Evolutionary conservation across 2,329 filamentous ascomycete genomes (phyloP), one percentile per base, ranked within the genome.

Genomic region (Sphaerulina musiva): DNA sequence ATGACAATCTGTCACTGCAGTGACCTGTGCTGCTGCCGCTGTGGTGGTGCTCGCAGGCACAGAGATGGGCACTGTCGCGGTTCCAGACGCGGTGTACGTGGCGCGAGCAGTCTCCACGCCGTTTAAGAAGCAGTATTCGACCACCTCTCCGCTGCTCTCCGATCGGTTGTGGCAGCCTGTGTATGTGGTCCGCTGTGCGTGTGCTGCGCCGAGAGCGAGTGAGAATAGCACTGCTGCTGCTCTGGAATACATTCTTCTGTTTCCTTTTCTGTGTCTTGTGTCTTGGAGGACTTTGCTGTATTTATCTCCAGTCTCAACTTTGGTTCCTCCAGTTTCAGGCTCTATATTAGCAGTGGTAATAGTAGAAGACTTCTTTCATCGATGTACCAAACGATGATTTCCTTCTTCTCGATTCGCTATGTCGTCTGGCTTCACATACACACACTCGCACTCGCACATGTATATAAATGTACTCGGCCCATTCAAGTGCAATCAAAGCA

Each of bases 101-200:
- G 50, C 53, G 20, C 49, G 52, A n/a, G 58, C 55, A 38, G 51
- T 56, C 42, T 59, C 52, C 6, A 34, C 46, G 29, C 57, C 59
- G 51, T 54, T 51, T n/a, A 58, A 39, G 26, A 57, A 56, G 46
- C 59, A 61, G 39, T 56, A 59, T 34, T 59, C 54, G 12, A 59
- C 38, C 23, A 59, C 38, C 23, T 42, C 46, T 20, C 43, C 47
- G 4, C 57, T 51, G 29, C 48, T 46, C 17, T 54, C 48, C 10
- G 59, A 56, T 39, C 55, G 45, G 39, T 59, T 61, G 45, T 57
- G 53, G 32, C 59, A 61, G 20, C 57, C 59, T 4, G 59, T 61
- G 46, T 57, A 61, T 40, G 59, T 61, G 9, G 54, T 59, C 6
- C 48, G 48, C 43, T 61, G 59, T 8, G 58, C 55, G 26, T 50